Conservation (phyloP, 2,329 filamentous ascomycete genomes). For the Zymoseptoria tritici region DNA sequence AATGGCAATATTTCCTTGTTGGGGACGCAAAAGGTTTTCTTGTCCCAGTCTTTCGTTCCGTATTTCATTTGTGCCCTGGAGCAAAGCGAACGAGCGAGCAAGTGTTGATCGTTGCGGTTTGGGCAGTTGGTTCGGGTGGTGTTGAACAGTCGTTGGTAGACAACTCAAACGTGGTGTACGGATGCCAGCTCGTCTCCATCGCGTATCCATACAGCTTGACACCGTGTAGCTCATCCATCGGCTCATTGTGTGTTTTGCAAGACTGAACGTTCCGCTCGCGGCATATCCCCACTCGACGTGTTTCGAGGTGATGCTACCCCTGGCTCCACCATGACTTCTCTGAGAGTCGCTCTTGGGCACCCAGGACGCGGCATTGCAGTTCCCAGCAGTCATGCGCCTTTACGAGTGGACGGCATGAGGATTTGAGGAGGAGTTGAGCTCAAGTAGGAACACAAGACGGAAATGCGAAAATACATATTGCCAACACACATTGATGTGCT, state of each 20-base stretch:
- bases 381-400: neutral
- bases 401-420: neutral
- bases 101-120: neutral
- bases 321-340: neutral
- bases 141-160: neutral
- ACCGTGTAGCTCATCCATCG: neutral
- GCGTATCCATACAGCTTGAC: neutral
- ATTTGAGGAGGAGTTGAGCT: neutral
- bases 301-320: neutral
- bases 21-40: neutral
- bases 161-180: neutral
- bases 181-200: neutral
- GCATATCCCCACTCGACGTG: neutral
- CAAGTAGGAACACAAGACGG: neutral
- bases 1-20: conserved; percentile 24
- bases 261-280: neutral
- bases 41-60: neutral
- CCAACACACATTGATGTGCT: neutral
- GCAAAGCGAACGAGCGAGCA: neutral
- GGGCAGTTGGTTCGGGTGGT: neutral
- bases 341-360: neutral
- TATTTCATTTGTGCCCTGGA: neutral
- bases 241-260: neutral
- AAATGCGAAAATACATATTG: neutral
- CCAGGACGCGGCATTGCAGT: neutral